These are phyloP conservation scores for Taphrina wiesneri DNA, from an alignment of 1,139 yeast species.

Conservation along the genomic window DNA sequence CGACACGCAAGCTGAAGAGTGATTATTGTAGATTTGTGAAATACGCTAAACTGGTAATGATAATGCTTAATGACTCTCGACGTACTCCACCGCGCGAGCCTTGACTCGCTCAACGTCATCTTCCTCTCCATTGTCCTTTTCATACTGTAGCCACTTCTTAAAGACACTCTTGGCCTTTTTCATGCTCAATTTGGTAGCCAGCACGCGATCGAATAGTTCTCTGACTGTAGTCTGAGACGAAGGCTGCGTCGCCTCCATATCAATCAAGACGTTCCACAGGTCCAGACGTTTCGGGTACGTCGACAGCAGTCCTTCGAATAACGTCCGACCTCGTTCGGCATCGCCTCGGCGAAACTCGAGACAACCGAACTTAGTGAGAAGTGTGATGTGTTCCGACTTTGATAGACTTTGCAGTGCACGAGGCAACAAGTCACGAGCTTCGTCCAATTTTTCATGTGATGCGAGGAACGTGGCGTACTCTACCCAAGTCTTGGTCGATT, in stretches of 20 bases:
- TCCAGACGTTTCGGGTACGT: conserved; percentile 92
- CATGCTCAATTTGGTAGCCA: conserved; percentile 66
- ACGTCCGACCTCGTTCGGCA: conserved; percentile 88
- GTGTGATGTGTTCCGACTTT: conserved; percentile 73
- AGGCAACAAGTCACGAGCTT: conserved; percentile 69
- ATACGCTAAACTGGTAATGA: not conserved
- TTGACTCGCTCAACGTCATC: conserved; percentile 80
- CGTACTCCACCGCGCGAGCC: conserved; percentile 86
- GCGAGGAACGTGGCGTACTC: conserved; percentile 73
- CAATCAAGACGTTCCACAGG: conserved; percentile 91
- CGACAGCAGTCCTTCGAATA: conserved; percentile 86
- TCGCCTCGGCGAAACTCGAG: conserved; percentile 85
- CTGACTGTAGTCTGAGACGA: conserved; percentile 60
- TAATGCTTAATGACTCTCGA: conserved; percentile 40
- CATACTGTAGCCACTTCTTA: conserved; percentile 67
- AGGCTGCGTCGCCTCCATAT: conserved; percentile 77
- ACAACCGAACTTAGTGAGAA: conserved; percentile 84
- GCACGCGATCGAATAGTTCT: conserved; percentile 76
- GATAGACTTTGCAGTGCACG: conserved; percentile 73
- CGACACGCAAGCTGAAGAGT: not conserved
- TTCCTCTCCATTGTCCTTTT: conserved; percentile 67
- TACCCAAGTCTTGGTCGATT: conserved; percentile 66
- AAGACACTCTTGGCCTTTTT: conserved; percentile 95
- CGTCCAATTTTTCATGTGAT: conserved; percentile 48
- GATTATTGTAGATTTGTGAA: not conserved